Conservation (phyloP, 495 filamentous ascomycete species). For the Poronia punctata region DNA sequence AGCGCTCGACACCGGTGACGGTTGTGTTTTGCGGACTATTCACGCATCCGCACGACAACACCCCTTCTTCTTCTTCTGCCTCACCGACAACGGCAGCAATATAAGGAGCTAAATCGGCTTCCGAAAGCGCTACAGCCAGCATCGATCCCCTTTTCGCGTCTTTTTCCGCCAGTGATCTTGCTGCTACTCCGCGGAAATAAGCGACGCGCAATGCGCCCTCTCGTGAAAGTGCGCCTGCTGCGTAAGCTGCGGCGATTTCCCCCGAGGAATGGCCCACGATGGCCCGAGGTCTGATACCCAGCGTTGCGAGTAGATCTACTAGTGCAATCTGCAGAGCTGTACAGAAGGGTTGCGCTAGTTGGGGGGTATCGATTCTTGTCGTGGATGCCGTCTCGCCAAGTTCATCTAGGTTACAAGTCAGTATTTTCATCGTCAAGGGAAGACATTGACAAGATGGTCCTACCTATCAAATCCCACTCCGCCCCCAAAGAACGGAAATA, state of each 20-base stretch:
- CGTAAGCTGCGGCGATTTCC: slow-evolving; percentile 39
- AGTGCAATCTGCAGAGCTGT: slow-evolving; percentile 39
- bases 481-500: slow-evolving; percentile 13
- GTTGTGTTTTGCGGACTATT: slow-evolving; percentile 37
- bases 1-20: slow-evolving; percentile 24
- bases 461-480: slow-evolving; percentile 20
- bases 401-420: background rate
- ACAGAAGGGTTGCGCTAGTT: slow-evolving; percentile 31
- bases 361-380: slow-evolving; percentile 21
- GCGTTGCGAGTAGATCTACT: slow-evolving; percentile 39
- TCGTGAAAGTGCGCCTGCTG: slow-evolving; percentile 26
- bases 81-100: slow-evolving; percentile 8
- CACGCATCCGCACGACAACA: slow-evolving; percentile 29
- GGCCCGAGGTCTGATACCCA: slow-evolving; percentile 36
- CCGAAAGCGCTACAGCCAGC: slow-evolving; percentile 28
- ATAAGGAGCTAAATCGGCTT: slow-evolving; percentile 9
- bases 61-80: background rate
- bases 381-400: background rate
- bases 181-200: slow-evolving; percentile 22
- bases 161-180: slow-evolving; percentile 1
- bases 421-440: background rate
- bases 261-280: slow-evolving; percentile 53
- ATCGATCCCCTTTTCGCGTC: slow-evolving; percentile 21
- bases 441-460: too few species aligned
- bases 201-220: slow-evolving; percentile 37